Base-by-base conservation (phyloP, 2,329 filamentous ascomycete genomes). In the Ophiostoma himal-ulmi region DNA sequence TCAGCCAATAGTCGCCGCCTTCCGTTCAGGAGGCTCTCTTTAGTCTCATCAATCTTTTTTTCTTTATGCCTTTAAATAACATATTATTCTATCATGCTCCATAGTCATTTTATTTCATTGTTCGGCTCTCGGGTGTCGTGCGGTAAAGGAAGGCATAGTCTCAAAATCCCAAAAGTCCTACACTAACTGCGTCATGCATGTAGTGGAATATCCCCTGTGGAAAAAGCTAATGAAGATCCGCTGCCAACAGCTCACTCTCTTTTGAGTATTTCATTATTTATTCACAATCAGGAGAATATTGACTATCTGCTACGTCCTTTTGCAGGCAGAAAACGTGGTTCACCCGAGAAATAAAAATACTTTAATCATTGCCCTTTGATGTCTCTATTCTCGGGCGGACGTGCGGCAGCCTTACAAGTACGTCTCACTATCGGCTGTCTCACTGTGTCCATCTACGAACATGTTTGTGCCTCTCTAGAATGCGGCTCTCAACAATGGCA, bases 111-210 rank as follows among this genome's bases (percentile, higher is more conserved):
- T 14, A 26, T 34, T 34, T 62, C 34, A 17, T 65, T 69, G 44
- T 69, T 71, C 70, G 70, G 70, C 20, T 67, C 67, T 71, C 70
- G 70, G 70, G 26, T 71, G 26, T 69, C 70, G 22, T 41, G 67
- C 67, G 67, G 70, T 66, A 60, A 67, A 71, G 26, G 3, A 22
- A 30, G 39, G 22, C 39, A 37, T 44, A 34, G 37, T 44, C 37
- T 39, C 39, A 8, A 67, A 30, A 17, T 17, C n/a, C 39, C 37
- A 67, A 67, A 67, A 67, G 65, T 67, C 65, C 65, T 67, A 67
- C 65, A 67, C 65, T 67, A 67, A 67, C 65, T 44, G 65, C 65
- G 65, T 67, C 65, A 66, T 66, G 64, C 64, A 26, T 39, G n/a
- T 44, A 67, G 37, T 67, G 36, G n/a, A 48, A 48, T 26, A 36